Percentiles rank a stretch among this genome's conserved stretches.
Evolutionary conservation across 495 filamentous ascomycete genomes (phyloP).

Genomic region (Glutinoglossum americanum): DNA sequence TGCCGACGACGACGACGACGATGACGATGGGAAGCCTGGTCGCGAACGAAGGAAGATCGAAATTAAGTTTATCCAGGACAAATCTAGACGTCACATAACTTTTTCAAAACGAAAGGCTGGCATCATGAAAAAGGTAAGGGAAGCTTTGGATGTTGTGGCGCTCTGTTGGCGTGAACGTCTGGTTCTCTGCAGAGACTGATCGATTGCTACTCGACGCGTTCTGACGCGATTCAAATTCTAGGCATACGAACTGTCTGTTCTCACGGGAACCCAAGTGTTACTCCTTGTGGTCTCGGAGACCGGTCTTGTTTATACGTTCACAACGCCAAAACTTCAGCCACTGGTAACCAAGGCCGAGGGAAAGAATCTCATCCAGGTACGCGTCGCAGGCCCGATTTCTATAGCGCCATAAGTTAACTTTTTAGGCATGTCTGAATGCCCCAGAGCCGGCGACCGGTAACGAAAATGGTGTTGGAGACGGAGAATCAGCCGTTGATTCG

Average conservation of each 20-base stretch:
- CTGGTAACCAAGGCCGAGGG: constrained; percentile 97
- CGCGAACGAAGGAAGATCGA: constrained; percentile 99
- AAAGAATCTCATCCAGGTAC: constrained; percentile 98
- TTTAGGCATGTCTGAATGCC: constrained; percentile 84
- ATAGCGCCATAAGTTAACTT: background rate
- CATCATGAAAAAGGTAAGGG: constrained; percentile 99
- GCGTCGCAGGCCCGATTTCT: constrained; percentile 7
- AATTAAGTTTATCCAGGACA: constrained; percentile 99
- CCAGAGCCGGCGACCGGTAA: constrained; percentile 74
- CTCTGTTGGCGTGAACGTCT: background rate
- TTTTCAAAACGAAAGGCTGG: constrained; percentile 99
- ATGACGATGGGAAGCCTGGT: constrained; percentile 94
- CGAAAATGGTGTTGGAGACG: constrained; percentile 72
- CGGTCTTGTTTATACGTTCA: constrained; percentile 97
- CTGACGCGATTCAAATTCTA: constrained; percentile 18
- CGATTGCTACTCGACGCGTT: constrained; percentile 12
- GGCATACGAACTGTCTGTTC: constrained; percentile 94
- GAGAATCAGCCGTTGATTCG: constrained; percentile 37
- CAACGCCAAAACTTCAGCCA: constrained; percentile 95
- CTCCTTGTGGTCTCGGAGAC: constrained; percentile 96
- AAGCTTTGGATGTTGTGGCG: background rate
- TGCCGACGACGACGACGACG: constrained; percentile 81
- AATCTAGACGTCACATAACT: constrained; percentile 98
- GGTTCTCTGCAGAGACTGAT: constrained; percentile 1
- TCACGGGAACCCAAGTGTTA: constrained; percentile 95